Conservation (phyloP, 2,329 filamentous ascomycete genomes). For the Seiridium unicorne region DNA sequence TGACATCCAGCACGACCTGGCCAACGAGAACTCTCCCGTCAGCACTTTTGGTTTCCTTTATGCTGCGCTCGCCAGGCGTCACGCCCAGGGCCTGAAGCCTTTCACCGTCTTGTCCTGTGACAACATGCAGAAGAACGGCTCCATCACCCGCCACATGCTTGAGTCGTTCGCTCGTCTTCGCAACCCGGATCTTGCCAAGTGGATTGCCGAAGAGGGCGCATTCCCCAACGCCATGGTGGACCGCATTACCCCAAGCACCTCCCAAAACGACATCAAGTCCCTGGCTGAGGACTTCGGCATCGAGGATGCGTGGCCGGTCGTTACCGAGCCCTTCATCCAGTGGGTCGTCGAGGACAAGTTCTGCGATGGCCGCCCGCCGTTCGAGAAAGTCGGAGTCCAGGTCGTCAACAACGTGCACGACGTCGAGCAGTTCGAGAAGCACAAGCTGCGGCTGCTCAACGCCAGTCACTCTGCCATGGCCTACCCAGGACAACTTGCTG, state of each 20-base stretch:
- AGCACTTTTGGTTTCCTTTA: conserved; percentile 54
- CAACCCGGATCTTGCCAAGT: conserved; percentile 45
- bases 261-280: conserved; percentile 39
- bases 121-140: conserved; percentile 57
- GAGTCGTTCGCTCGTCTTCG: conserved; percentile 45
- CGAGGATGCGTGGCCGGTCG: conserved; percentile 51
- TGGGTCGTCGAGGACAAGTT: conserved; percentile 56
- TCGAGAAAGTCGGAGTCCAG: conserved; percentile 52
- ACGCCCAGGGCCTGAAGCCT: conserved; percentile 43
- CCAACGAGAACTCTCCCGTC: conserved; percentile 38
- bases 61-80: conserved; percentile 45
- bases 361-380: conserved; percentile 46
- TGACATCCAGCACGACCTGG: conserved; percentile 48
- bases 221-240: conserved; percentile 58
- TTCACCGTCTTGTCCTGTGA: conserved; percentile 56
- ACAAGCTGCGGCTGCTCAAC: conserved; percentile 55
- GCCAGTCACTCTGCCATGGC: conserved; percentile 51
- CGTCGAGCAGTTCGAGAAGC: conserved; percentile 54
- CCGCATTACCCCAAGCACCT: conserved; percentile 52
- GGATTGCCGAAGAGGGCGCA: conserved; percentile 44
- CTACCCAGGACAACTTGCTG: conserved; percentile 49
- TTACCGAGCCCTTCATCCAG: conserved; percentile 56
- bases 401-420: conserved; percentile 49
- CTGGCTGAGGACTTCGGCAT: conserved; percentile 44
- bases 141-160: conserved; percentile 52